phyloP scores from a whole-genome alignment of 139 green algal genomes.

The Tetradesmus obliquus region DNA sequence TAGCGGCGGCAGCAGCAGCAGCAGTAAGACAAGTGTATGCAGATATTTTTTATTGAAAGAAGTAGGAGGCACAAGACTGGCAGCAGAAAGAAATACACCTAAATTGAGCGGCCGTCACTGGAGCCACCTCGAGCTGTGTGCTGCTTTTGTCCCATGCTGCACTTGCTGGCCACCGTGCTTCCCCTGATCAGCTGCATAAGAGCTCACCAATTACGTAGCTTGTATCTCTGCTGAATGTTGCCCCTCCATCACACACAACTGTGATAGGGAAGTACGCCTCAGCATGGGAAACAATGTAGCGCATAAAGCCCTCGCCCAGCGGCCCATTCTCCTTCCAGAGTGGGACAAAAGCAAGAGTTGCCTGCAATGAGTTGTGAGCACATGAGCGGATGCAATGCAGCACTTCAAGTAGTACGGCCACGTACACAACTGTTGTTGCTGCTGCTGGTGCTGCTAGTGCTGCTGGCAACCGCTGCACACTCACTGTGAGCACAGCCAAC shows the following conservation, averaged over 20 bases:
- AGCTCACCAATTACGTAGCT: constrained; percentile 50
- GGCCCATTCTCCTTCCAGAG: neutral
- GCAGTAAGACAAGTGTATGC: neutral
- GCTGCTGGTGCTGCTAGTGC: neutral
- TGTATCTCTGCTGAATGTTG: neutral
- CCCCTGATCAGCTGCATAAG: neutral
- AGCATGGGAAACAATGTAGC: neutral
- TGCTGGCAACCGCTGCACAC: neutral
- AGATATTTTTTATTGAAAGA: too few relatives aligned
- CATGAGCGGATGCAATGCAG: too few relatives aligned
- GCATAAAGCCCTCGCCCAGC: neutral
- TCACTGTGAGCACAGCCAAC: neutral
- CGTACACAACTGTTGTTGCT: neutral
- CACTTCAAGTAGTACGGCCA: neutral
- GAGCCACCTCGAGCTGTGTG: too few relatives aligned
- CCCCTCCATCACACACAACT: constrained; percentile 42
- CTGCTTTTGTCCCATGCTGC: too few relatives aligned
- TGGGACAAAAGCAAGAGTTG: neutral
- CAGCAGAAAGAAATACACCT: too few relatives aligned
- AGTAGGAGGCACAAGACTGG: too few relatives aligned
- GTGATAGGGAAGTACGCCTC: constrained; percentile 36
- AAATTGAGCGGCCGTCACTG: too few relatives aligned
- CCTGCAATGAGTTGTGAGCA: neutral
- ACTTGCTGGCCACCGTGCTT: neutral
- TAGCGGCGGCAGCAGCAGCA: neutral